Conservation (phyloP, 495 filamentous ascomycete genomes). For the Penicillium chermesinum region DNA sequence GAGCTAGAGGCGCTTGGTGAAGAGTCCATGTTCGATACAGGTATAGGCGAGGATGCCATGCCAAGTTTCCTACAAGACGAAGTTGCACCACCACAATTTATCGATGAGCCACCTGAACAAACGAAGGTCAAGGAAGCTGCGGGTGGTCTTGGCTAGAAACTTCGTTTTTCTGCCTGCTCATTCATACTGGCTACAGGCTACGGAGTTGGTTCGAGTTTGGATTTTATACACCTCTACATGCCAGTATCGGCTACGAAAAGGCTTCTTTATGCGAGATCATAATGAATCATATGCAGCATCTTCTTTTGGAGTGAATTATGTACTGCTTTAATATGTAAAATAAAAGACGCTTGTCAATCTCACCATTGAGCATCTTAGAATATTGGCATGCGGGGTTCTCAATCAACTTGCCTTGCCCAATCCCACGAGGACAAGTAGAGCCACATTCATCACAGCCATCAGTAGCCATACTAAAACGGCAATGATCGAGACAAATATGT, state of each 20-base stretch:
- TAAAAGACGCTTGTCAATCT: no score
- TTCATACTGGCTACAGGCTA: background rate
- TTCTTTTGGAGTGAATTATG: background rate
- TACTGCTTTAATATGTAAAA: no score
- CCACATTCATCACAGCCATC: slow-evolving; percentile 68
- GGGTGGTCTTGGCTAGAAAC: slow-evolving; percentile 31
- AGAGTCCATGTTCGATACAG: slow-evolving; percentile 71
- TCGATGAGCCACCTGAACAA: slow-evolving; percentile 71
- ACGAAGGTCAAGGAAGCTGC: slow-evolving; percentile 72
- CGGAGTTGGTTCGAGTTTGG: slow-evolving; percentile 11
- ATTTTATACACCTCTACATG: background rate
- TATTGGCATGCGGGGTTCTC: background rate
- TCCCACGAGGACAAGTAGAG: slow-evolving; percentile 64
- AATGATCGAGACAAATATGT: slow-evolving; percentile 49
- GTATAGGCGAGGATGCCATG: slow-evolving; percentile 55
- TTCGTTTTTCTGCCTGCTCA: background rate
- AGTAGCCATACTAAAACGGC: slow-evolving; percentile 61
- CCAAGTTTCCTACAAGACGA: slow-evolving; percentile 90
- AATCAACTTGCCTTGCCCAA: slow-evolving; percentile 39
- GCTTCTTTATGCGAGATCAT: background rate
- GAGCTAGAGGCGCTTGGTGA: slow-evolving; percentile 92
- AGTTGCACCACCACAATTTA: slow-evolving; percentile 72
- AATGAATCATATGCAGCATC: background rate
- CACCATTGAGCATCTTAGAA: background rate
- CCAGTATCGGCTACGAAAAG: background rate